Evolutionary conservation across 306 rosid species (phyloP).

Genomic region (Geum urbanum): DNA sequence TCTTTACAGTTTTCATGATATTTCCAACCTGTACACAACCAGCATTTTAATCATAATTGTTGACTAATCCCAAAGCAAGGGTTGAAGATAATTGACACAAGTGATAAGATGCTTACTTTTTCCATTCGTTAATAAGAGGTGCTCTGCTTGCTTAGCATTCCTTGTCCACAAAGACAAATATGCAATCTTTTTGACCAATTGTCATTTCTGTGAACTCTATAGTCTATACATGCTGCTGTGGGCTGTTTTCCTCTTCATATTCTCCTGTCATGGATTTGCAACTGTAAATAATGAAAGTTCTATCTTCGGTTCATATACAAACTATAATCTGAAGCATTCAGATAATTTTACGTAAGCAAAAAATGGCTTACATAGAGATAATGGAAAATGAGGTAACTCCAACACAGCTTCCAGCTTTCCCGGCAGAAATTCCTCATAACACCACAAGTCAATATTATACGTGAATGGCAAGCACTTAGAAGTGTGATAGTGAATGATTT

Average conservation of each 20-base stretch:
- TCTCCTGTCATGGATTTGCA: not conserved
- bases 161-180: conserved; percentile 35
- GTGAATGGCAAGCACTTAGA: conserved; percentile 34
- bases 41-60: conserved; percentile 58
- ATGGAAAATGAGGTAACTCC: conserved; percentile 3
- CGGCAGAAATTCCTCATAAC: conserved; percentile 67
- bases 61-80: conserved; percentile 45
- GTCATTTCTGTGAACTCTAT: conserved; percentile 29
- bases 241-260: conserved; percentile 36
- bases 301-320: not conserved
- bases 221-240: conserved; percentile 28
- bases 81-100: conserved; percentile 27
- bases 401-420: conserved; percentile 40
- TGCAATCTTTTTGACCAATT: conserved; percentile 62
- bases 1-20: conserved; percentile 15
- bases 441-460: conserved; percentile 33
- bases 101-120: conserved; percentile 37
- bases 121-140: conserved; percentile 22
- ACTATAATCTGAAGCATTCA: not conserved
- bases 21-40: conserved; percentile 53
- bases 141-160: conserved; percentile 47
- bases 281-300: not conserved
- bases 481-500: conserved; percentile 37
- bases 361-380: not conserved
- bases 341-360: not conserved